Evolutionary conservation across 257 asterid genomes (phyloP).

Genomic region (Scutellaria galericulata): DNA sequence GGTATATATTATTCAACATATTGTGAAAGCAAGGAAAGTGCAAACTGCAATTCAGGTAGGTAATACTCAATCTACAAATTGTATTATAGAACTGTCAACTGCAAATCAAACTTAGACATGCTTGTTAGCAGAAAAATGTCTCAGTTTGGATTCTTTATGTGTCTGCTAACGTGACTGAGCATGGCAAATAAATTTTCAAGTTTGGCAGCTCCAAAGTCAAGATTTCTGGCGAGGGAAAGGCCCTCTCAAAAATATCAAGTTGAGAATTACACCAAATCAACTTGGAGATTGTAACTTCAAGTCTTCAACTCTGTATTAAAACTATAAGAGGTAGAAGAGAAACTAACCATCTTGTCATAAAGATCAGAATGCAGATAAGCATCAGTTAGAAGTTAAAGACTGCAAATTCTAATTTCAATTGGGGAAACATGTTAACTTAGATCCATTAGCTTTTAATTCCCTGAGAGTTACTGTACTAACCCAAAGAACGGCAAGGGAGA

Average conservation of each 20-base stretch:
- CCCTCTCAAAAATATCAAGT: not conserved
- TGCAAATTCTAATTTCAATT: not conserved
- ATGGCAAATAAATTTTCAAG: not conserved
- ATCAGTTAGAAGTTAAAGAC: slow-evolving; percentile 5
- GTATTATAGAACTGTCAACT: not conserved
- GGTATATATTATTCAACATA: not conserved
- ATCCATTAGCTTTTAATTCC: slow-evolving; percentile 20
- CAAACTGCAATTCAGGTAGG: not conserved
- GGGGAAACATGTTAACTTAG: not conserved
- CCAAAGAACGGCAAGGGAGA: not conserved
- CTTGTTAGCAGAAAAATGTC: not conserved
- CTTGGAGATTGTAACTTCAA: not conserved
- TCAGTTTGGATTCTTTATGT: too few species aligned
- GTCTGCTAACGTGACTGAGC: too few species aligned
- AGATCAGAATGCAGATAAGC: not conserved
- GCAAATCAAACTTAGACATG: not conserved
- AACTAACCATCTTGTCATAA: not conserved
- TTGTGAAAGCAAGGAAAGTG: not conserved
- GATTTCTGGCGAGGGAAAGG: slow-evolving; percentile 26
- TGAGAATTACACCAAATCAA: not conserved
- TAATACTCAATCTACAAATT: not conserved
- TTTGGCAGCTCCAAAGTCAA: slow-evolving; percentile 8
- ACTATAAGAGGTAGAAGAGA: not conserved
- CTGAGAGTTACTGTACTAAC: not conserved
- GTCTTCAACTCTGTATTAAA: not conserved